phyloP scores from a whole-genome alignment of 306 rosid species.

The Mucuna pruriens region DNA sequence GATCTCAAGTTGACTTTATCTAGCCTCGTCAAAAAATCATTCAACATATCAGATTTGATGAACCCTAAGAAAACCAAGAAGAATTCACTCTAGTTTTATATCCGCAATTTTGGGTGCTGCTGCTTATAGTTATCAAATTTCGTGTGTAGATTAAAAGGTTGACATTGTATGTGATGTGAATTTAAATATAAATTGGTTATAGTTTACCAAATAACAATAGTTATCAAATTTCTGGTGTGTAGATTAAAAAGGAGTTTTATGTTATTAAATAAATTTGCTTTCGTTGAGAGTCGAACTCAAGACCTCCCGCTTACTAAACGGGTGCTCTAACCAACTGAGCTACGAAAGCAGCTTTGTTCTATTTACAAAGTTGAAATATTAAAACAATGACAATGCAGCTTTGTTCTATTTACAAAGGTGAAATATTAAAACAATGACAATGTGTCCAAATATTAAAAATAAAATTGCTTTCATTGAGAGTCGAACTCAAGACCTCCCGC shows the following conservation, averaged over 20 bases:
- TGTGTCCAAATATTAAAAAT: too few relatives aligned
- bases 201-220: too few relatives aligned
- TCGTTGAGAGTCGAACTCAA: constrained; percentile 63
- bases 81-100: constrained; percentile 42
- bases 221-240: too few relatives aligned
- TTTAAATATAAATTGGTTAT: too few relatives aligned
- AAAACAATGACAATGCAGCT: too few relatives aligned
- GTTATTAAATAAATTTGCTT: constrained; percentile 40
- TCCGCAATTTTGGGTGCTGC: too few relatives aligned
- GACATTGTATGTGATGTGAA: not conserved
- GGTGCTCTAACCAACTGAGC: constrained; percentile 74
- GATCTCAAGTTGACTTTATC: constrained; percentile 56
- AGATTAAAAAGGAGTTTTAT: too few relatives aligned
- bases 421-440: too few relatives aligned
- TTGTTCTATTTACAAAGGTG: too few relatives aligned
- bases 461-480: not conserved
- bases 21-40: constrained; percentile 55
- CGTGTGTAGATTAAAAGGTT: not conserved
- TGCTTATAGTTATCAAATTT: not conserved
- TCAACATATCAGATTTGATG: constrained; percentile 50
- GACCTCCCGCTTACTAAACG: constrained; percentile 76
- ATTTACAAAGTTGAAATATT: too few relatives aligned
- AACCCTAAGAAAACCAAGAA: constrained; percentile 57
- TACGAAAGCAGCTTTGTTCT: too few relatives aligned
- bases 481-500: not conserved